These are phyloP conservation scores for Bertia moriformis DNA, from an alignment of 2,329 filamentous ascomycete genomes.

Conservation along the genomic window DNA sequence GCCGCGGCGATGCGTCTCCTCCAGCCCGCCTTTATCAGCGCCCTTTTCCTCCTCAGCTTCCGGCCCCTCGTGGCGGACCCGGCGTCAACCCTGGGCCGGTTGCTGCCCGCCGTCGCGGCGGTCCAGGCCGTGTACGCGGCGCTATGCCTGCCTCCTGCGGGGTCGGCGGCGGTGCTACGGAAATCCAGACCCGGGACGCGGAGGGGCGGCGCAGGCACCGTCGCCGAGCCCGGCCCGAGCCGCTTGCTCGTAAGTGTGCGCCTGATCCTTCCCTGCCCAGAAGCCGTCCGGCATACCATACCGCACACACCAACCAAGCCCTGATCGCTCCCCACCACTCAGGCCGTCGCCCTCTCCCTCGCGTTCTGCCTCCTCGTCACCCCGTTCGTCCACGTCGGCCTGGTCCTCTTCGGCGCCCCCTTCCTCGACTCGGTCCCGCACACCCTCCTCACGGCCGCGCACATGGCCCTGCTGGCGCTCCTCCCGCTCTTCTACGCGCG, in stretches of 20 bases:
- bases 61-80: not conserved
- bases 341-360: constrained; percentile 62
- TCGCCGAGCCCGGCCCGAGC: not conserved
- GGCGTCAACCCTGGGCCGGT: not conserved
- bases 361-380: constrained; percentile 23
- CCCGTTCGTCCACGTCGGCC: constrained; percentile 33
- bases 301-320: constrained; percentile 1
- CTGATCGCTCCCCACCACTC: no score
- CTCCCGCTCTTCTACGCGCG: constrained; percentile 77
- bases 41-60: not conserved
- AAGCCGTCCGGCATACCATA: not conserved
- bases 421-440: constrained; percentile 66
- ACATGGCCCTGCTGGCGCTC: constrained; percentile 65
- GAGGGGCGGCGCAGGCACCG: not conserved
- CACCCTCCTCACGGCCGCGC: constrained; percentile 66
- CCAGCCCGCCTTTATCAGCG: not conserved
- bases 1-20: not conserved
- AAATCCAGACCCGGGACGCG: not conserved
- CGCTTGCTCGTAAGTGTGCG: not conserved
- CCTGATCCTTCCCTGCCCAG: constrained; percentile 2
- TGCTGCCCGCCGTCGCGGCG: not conserved
- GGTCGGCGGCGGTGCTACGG: no score
- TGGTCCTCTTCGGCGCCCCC: constrained; percentile 85
- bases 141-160: not conserved
- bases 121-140: not conserved